Conservation (phyloP, 169 alveolate genomes). For the Plasmodium inui region DNA sequence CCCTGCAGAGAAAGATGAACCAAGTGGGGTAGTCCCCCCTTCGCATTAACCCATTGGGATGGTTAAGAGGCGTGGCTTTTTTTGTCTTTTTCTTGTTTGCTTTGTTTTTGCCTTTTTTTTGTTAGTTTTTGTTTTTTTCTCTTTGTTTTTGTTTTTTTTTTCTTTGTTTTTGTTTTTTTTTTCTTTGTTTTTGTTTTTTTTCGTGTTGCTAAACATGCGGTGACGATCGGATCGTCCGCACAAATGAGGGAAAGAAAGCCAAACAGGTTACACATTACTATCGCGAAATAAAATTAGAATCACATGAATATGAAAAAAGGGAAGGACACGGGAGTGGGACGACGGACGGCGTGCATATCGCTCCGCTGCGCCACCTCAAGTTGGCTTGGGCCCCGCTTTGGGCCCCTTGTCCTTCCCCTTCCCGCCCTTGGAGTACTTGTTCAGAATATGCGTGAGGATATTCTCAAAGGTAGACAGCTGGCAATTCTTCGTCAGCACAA, state of each 20-base stretch:
- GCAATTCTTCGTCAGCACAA: conserved; percentile 77
- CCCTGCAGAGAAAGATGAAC: conserved; percentile 22
- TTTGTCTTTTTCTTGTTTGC: too few relatives aligned
- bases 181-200: too few relatives aligned
- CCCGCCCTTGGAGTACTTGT: conserved; percentile 38
- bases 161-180: too few relatives aligned
- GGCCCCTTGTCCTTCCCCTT: conserved; percentile 23
- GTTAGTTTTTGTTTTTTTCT: too few relatives aligned
- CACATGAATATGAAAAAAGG: background rate
- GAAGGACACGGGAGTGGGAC: background rate
- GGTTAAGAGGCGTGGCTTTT: background rate
- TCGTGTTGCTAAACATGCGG: background rate
- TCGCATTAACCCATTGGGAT: background rate
- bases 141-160: too few relatives aligned
- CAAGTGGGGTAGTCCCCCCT: background rate
- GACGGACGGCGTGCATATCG: background rate
- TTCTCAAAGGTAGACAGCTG: conserved; percentile 78
- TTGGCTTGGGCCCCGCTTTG: conserved; percentile 1
- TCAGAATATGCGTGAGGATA: conserved; percentile 71
- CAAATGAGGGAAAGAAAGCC: background rate
- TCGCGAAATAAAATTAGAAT: background rate
- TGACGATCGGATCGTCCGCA: background rate
- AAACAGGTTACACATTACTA: background rate
- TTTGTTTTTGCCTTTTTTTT: too few relatives aligned
- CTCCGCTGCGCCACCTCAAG: background rate